These are phyloP conservation scores for Arxiozyma telluris DNA, from an alignment of 1,139 yeast genomes.

Conservation along the genomic window DNA sequence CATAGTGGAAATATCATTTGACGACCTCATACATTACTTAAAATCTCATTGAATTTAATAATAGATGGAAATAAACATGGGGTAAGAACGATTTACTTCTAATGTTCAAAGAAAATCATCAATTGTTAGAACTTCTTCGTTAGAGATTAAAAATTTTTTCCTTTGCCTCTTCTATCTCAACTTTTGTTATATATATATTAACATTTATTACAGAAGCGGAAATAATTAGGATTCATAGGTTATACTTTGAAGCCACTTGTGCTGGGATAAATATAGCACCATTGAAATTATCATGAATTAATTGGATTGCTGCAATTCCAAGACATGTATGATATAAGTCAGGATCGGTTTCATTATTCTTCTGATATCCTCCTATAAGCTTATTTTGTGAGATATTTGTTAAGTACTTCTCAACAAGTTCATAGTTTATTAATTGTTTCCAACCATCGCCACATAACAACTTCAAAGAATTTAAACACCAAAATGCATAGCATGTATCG, in stretches of 20 bases:
- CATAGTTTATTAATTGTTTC: conserved; percentile 33
- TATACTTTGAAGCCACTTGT: neutral
- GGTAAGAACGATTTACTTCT: too few species aligned
- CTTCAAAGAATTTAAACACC: conserved; percentile 62
- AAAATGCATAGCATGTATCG: conserved; percentile 89
- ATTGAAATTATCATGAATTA: conserved; percentile 33
- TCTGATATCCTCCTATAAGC: conserved; percentile 76
- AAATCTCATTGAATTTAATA: neutral
- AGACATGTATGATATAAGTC: conserved; percentile 63
- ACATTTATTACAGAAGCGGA: too few species aligned
- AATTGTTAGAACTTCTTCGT: neutral
- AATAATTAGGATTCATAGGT: neutral
- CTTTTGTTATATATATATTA: too few species aligned
- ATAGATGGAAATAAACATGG: neutral
- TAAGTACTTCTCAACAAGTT: conserved; percentile 40
- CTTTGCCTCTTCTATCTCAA: neutral
- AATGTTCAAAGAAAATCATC: neutral
- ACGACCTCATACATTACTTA: neutral
- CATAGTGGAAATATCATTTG: neutral
- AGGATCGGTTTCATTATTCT: conserved; percentile 53
- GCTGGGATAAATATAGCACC: conserved; percentile 26
- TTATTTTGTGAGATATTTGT: conserved; percentile 52
- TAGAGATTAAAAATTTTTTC: neutral
- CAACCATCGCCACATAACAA: conserved; percentile 26
- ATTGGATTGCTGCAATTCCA: conserved; percentile 49